phyloP scores from a whole-genome alignment of 805 yeast genomes.

The Metschnikowia peoriensis region DNA sequence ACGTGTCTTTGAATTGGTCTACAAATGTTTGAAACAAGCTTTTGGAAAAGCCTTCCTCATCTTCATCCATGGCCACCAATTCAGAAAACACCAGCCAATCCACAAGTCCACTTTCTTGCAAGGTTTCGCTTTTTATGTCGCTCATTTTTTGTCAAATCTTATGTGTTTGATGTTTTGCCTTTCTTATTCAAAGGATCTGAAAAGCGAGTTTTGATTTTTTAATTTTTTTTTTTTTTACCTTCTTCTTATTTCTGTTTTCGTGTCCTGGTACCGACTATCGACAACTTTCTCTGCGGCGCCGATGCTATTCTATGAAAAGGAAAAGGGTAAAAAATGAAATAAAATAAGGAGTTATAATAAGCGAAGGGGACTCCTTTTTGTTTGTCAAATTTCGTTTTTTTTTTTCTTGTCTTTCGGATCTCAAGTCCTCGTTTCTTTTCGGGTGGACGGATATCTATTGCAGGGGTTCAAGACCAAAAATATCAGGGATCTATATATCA shows the following conservation, averaged over 20 bases:
- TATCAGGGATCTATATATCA: no score
- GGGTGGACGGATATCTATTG: no score
- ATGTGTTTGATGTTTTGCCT: neutral
- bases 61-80: slow-evolving; percentile 92
- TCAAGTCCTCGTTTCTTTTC: neutral
- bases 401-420: neutral
- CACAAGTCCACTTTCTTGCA: slow-evolving; percentile 61
- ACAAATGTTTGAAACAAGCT: slow-evolving; percentile 78
- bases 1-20: slow-evolving; percentile 84
- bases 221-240: no score
- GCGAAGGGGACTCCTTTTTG: neutral
- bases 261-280: no score
- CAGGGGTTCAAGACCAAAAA: no score
- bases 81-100: slow-evolving; percentile 90
- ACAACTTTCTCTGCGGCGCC: no score
- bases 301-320: no score
- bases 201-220: neutral
- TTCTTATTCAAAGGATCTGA: neutral
- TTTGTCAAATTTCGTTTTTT: neutral
- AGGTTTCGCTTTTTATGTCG: slow-evolving; percentile 19
- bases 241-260: no score
- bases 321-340: neutral
- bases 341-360: neutral
- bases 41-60: slow-evolving; percentile 85
- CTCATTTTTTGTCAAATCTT: slow-evolving; percentile 5